Evolutionary conservation across 352 stramenopile species (phyloP).

Genomic region (Phytopythium cucurbitacearum): DNA sequence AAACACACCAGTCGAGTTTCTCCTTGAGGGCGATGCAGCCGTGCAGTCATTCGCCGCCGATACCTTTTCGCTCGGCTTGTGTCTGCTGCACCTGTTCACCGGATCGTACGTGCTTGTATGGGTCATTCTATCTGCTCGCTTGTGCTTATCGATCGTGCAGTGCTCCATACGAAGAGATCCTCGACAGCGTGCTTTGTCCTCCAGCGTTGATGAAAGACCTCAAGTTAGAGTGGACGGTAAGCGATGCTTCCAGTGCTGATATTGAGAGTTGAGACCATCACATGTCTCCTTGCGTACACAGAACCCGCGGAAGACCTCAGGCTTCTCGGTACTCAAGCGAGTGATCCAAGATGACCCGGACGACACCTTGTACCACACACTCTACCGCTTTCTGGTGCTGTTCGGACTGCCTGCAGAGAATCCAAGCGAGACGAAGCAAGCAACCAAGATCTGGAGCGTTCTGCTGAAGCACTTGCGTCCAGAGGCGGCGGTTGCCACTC

Average conservation of each 20-base stretch:
- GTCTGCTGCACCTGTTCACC: slow-evolving; percentile 96
- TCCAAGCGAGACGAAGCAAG: slow-evolving; percentile 29
- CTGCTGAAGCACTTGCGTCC: slow-evolving; percentile 62
- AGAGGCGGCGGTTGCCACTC: slow-evolving; percentile 12
- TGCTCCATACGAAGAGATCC: slow-evolving; percentile 97
- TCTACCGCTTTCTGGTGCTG: slow-evolving; percentile 96
- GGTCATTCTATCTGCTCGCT: slow-evolving; percentile 2
- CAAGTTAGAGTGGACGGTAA: slow-evolving; percentile 86
- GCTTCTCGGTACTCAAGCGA: slow-evolving; percentile 64
- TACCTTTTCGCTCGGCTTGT: slow-evolving; percentile 94
- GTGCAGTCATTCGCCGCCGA: slow-evolving; percentile 92
- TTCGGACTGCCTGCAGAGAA: slow-evolving; percentile 87
- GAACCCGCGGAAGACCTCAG: slow-evolving; percentile 47
- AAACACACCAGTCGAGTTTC: slow-evolving; percentile 95
- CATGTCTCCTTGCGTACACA: slow-evolving; percentile 13
- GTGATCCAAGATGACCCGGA: slow-evolving; percentile 62
- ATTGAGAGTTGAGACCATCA: background rate
- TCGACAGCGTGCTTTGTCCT: slow-evolving; percentile 92
- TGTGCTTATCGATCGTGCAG: slow-evolving; percentile 21
- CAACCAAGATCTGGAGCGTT: slow-evolving; percentile 53
- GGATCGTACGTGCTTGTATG: slow-evolving; percentile 55
- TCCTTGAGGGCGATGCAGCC: slow-evolving; percentile 91
- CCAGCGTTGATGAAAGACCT: slow-evolving; percentile 77
- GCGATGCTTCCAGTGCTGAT: slow-evolving; percentile 5
- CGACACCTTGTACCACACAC: slow-evolving; percentile 91